phyloP scores from a whole-genome alignment of 352 stramenopile genomes.

The Globisporangium echinulatum region DNA sequence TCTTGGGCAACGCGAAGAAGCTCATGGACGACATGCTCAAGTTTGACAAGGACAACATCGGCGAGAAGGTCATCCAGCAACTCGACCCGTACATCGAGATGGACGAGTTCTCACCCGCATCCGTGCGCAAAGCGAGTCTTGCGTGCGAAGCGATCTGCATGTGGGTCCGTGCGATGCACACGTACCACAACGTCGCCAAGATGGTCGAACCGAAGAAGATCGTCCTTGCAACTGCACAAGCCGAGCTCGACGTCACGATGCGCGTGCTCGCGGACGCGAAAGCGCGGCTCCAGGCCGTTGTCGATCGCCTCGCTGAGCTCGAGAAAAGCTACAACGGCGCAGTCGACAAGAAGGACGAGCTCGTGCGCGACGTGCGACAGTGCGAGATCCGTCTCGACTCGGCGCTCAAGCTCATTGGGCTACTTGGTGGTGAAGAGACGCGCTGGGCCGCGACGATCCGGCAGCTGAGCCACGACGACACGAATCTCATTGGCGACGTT shows the following conservation, averaged over 20 bases:
- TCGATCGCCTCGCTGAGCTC: conserved; percentile 86
- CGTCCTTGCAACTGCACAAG: conserved; percentile 74
- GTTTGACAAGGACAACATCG: conserved; percentile 88
- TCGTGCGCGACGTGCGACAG: conserved; percentile 70
- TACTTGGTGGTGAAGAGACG: conserved; percentile 87
- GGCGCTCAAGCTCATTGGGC: conserved; percentile 86
- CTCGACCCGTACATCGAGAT: conserved; percentile 89
- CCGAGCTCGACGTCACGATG: conserved; percentile 85
- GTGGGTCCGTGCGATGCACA: conserved; percentile 93
- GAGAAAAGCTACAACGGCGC: conserved; percentile 85
- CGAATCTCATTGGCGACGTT: conserved; percentile 89
- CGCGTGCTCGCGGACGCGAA: conserved; percentile 84
- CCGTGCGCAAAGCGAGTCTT: conserved; percentile 87
- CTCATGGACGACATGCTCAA: conserved; percentile 88
- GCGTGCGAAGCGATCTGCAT: conserved; percentile 92
- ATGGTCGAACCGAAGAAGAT: conserved; percentile 92
- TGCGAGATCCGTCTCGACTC: conserved; percentile 87
- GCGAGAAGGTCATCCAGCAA: conserved; percentile 81
- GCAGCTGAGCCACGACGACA: conserved; percentile 72
- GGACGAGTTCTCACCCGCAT: conserved; percentile 85
- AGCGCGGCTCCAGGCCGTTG: conserved; percentile 65
- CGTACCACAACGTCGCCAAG: conserved; percentile 88
- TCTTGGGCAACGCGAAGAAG: conserved; percentile 83
- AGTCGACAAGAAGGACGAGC: conserved; percentile 85
- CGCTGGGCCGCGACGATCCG: conserved; percentile 84